Evolutionary conservation across 306 rosid genomes (phyloP), one percentile per base, ranked within the genome.

Genomic region (Vicia sativa): DNA sequence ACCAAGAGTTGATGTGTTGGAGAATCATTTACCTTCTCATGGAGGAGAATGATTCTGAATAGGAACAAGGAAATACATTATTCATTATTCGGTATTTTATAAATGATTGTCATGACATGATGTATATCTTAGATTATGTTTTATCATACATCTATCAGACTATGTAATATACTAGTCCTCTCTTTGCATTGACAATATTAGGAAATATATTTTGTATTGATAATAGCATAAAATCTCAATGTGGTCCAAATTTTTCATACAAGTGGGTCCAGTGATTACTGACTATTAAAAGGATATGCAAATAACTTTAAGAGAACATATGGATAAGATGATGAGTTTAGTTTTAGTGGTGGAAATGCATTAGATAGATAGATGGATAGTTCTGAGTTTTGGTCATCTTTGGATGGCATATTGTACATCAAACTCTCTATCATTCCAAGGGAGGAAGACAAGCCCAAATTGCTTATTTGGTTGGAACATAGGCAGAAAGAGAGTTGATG

Each of bases 391-490:
- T 64, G 49, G 70, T n/a, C 45, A 64, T 77, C 31, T 28, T n/a
- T 34, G 45, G 46, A 89, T 87, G 95, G 91, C 86, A 80, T 80
- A 31, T 39, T 82, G 78, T 61, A 70, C 83, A 58, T 69, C 86
- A 74, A 84, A 80, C 72, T 37, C 73, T 43, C 58, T 77, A 25
- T 74, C 58, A 65, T 64, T 62, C 44, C 78, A 58, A 37, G 74
- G 72, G 18, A 65, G 79, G 80, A 85, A 81, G 56, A 66, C 71
- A 74, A 73, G 48, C 52, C 81, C 92, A 3, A 26, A 42, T 55
- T 61, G 78, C 83, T 85, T 91, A 38, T 93, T 90, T 63, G 91
- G 91, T 39, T 88, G 95, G 97, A 86, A 85, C 65, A 63, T 80
- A 21, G 86, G 89, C 55, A 85, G 68, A 71, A 79, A 70, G 1